A percentile compares a stretch with the other conserved stretches of the same genome.
phyloP scores from a whole-genome alignment of 305 asterid species.

The Fraxinus baroniana region DNA sequence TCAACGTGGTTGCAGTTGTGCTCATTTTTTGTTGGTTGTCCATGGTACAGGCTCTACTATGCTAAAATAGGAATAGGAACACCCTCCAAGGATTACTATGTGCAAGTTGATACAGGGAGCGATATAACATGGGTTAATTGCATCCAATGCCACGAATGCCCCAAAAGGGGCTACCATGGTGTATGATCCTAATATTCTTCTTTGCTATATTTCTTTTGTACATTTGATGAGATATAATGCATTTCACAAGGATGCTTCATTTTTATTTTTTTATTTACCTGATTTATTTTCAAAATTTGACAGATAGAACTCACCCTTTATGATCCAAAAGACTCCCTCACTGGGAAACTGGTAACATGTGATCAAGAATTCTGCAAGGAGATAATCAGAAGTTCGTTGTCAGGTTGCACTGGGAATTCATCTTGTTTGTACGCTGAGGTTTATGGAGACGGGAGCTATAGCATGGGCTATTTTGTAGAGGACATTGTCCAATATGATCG shows the following conservation, averaged over 20 bases:
- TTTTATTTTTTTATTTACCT: slow-evolving; percentile 18
- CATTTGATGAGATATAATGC: slow-evolving; percentile 18
- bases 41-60: slow-evolving; percentile 79
- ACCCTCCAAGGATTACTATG: slow-evolving; percentile 88
- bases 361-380: slow-evolving; percentile 63
- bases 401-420: slow-evolving; percentile 64
- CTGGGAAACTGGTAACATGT: slow-evolving; percentile 69
- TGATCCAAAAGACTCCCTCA: slow-evolving; percentile 68
- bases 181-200: slow-evolving; percentile 51
- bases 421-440: slow-evolving; percentile 84
- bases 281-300: slow-evolving; percentile 25
- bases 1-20: slow-evolving; percentile 1
- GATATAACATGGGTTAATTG: slow-evolving; percentile 98
- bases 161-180: slow-evolving; percentile 84
- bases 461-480: slow-evolving; percentile 93
- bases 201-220: slow-evolving; percentile 15
- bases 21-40: slow-evolving; percentile 28
- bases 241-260: slow-evolving; percentile 13
- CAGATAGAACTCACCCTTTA: slow-evolving; percentile 91
- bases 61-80: slow-evolving; percentile 96
- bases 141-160: slow-evolving; percentile 85
- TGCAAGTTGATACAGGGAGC: slow-evolving; percentile 97
- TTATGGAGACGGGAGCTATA: slow-evolving; percentile 93
- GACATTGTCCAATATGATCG: slow-evolving; percentile 84
- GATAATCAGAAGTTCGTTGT: slow-evolving; percentile 48